phyloP scores from a whole-genome alignment of 441 rosid species.

The Omphalea diandra region DNA sequence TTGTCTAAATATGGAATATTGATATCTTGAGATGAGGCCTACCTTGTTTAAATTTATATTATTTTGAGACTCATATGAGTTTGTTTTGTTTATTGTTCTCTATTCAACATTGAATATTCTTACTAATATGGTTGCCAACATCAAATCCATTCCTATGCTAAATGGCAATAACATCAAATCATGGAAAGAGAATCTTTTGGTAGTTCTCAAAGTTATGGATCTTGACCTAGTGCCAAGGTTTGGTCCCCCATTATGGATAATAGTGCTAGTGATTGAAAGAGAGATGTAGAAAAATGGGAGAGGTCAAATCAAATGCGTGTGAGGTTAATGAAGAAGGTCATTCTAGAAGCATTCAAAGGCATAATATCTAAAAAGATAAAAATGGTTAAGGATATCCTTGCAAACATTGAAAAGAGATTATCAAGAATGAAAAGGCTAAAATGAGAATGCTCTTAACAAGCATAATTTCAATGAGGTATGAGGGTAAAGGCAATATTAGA shows the following conservation, averaged over 20 bases:
- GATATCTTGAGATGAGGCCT: neutral
- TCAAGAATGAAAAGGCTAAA: neutral
- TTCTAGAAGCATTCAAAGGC: neutral
- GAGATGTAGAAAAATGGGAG: neutral
- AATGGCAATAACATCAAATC: neutral
- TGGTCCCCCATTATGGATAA: neutral
- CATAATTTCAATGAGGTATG: neutral
- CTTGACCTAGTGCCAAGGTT: neutral
- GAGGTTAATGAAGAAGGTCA: neutral
- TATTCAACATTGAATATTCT: neutral
- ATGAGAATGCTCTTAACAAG: neutral
- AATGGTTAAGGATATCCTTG: neutral
- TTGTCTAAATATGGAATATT: neutral
- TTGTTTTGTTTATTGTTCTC: neutral
- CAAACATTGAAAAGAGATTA: neutral
- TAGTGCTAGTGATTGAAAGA: neutral
- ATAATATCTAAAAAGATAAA: neutral
- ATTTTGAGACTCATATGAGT: neutral
- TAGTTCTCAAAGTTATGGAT: neutral
- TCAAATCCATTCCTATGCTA: neutral
- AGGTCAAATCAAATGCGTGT: neutral
- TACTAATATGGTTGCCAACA: neutral
- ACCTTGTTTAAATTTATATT: neutral
- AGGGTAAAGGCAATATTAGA: neutral
- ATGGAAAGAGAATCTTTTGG: neutral